phyloP scores from a whole-genome alignment of 2,329 filamentous ascomycete species.

The Orbilia javanica region DNA sequence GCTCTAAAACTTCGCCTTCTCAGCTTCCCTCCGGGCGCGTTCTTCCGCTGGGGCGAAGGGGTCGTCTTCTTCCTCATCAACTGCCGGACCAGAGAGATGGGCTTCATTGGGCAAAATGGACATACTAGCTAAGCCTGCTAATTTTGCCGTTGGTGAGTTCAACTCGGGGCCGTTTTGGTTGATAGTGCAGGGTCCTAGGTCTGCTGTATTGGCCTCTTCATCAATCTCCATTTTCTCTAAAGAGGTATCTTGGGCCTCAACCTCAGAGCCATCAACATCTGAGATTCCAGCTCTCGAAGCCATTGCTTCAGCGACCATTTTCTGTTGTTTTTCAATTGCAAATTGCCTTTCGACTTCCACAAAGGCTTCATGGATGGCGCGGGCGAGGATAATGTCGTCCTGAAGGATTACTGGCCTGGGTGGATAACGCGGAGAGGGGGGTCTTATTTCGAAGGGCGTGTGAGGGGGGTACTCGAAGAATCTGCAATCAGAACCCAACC shows the following conservation, averaged over 20 bases:
- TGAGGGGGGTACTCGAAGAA: background rate
- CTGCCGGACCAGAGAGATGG: background rate
- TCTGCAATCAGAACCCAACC: background rate
- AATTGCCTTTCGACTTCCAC: background rate
- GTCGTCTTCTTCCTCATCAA: background rate
- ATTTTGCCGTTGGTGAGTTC: background rate
- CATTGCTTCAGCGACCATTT: background rate
- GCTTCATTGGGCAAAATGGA: background rate
- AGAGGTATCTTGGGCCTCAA: background rate
- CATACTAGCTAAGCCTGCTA: background rate
- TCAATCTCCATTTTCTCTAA: background rate
- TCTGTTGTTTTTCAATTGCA: background rate
- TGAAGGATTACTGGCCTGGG: background rate
- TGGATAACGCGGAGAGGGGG: background rate
- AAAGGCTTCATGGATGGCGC: background rate
- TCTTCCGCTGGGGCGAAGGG: background rate
- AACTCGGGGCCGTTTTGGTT: background rate
- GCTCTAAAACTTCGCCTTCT: constrained; percentile 28
- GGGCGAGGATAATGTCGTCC: background rate
- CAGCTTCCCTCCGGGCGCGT: background rate
- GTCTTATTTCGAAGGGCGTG: background rate
- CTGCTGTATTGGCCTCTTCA: background rate
- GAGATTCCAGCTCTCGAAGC: background rate
- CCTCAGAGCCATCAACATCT: background rate
- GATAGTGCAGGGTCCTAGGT: background rate